phyloP scores from a whole-genome alignment of 2,329 filamentous ascomycete species.

The Penicillium hesseltinei region DNA sequence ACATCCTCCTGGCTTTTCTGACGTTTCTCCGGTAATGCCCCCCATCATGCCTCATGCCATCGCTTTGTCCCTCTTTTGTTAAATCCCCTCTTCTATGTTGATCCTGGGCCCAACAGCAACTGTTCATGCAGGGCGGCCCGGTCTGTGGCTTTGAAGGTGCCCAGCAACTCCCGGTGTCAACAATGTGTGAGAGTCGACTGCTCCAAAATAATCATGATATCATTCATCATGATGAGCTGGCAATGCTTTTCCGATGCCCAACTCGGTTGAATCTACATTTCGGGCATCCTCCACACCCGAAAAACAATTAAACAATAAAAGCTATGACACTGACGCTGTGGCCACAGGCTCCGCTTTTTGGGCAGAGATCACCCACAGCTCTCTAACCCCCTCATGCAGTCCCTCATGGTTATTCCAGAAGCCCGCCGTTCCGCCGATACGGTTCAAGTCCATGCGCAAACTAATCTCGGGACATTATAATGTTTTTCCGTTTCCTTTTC shows the following conservation, averaged over 20 bases:
- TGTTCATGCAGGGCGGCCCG: conserved; percentile 33
- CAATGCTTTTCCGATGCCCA: conserved; percentile 15
- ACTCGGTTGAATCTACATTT: conserved; percentile 2
- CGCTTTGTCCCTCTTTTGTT: background rate
- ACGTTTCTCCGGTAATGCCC: background rate
- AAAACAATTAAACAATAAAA: conserved; percentile 3
- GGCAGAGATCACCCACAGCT: conserved; percentile 21
- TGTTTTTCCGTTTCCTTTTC: conserved; percentile 7
- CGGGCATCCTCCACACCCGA: conserved; percentile 1
- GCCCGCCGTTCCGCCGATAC: conserved; percentile 16
- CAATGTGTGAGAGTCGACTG: background rate
- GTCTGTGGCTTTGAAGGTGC: conserved; percentile 15
- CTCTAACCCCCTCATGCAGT: conserved; percentile 18
- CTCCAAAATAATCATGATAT: conserved; percentile 1
- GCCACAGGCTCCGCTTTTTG: conserved; percentile 19
- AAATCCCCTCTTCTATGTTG: background rate
- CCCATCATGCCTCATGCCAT: conserved; percentile 5
- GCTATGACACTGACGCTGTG: conserved; percentile 8
- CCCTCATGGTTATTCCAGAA: conserved; percentile 24
- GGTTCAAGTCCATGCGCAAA: conserved; percentile 16
- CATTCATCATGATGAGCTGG: conserved; percentile 11
- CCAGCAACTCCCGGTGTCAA: conserved; percentile 2
- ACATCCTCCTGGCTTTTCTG: background rate
- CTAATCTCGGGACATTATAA: conserved; percentile 7
- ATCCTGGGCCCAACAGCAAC: conserved; percentile 14